A percentile compares a stretch with the other conserved stretches of the same genome.
Evolutionary conservation across 2,329 filamentous ascomycete genomes (phyloP).

Genomic region (Clarireedia paspali): DNA sequence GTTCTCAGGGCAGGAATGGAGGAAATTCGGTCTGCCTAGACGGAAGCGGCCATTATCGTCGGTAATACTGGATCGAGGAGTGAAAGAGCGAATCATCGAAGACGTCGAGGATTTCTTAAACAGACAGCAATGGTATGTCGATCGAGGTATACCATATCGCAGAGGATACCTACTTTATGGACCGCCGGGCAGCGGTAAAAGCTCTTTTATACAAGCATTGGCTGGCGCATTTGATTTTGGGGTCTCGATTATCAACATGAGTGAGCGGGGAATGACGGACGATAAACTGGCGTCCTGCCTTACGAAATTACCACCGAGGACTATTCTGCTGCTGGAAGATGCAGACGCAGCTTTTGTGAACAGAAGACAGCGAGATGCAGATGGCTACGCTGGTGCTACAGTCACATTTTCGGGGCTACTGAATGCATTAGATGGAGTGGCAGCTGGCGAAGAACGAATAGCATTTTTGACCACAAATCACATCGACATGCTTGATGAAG

Average conservation of each 20-base stretch:
- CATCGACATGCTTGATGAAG: conserved; percentile 76
- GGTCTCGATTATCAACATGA: conserved; percentile 45
- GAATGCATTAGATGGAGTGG: conserved; percentile 83
- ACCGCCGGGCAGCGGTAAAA: conserved; percentile 71
- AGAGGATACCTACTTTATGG: conserved; percentile 75
- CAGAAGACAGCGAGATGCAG: conserved; percentile 50
- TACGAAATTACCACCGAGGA: conserved; percentile 42
- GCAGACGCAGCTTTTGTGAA: conserved; percentile 42
- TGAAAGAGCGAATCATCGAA: conserved; percentile 45
- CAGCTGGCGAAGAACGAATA: conserved; percentile 87
- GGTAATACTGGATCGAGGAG: conserved; percentile 75
- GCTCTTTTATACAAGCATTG: conserved; percentile 90
- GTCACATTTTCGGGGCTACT: conserved; percentile 82
- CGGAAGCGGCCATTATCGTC: conserved; percentile 82
- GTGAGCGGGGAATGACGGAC: conserved; percentile 48
- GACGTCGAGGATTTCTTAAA: conserved; percentile 45
- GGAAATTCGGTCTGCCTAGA: conserved; percentile 72
- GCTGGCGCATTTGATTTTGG: conserved; percentile 58
- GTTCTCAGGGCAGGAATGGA: conserved; percentile 77
- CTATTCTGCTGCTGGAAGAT: conserved; percentile 49
- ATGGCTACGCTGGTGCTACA: conserved; percentile 25
- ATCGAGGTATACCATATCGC: conserved; percentile 67
- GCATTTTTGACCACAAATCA: conserved; percentile 96
- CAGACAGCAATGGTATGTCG: conserved; percentile 82
- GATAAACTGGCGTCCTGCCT: conserved; percentile 44